These are phyloP conservation scores for Solanum tarijense DNA, from an alignment of 257 asterid species.

Conservation along the genomic window DNA sequence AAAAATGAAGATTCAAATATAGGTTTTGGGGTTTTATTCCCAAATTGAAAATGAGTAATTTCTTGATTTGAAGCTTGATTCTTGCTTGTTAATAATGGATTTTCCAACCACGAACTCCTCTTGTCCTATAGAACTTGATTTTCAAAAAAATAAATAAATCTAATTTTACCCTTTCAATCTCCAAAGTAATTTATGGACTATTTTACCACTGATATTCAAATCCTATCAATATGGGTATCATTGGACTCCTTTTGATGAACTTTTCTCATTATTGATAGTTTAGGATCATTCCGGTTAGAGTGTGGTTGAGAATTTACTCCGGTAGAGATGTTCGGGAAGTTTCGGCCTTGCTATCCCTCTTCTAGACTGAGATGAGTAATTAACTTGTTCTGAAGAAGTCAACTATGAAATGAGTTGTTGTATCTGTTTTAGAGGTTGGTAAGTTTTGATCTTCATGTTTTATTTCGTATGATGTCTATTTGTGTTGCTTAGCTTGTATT, in stretches of 20 bases:
- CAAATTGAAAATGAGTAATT: too few relatives aligned
- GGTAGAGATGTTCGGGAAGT: too few relatives aligned
- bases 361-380: too few relatives aligned
- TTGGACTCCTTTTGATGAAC: neutral
- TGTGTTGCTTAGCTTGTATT: neutral
- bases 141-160: too few relatives aligned
- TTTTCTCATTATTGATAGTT: too few relatives aligned
- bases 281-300: accelerated
- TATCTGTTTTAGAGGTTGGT: neutral
- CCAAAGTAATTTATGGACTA: neutral
- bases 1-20: neutral
- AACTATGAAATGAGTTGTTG: neutral
- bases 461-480: too few relatives aligned
- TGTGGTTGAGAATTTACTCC: accelerated
- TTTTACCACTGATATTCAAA: neutral
- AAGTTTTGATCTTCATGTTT: too few relatives aligned
- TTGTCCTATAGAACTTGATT: neutral
- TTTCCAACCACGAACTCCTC: neutral
- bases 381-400: neutral
- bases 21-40: neutral
- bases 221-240: too few relatives aligned
- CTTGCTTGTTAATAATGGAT: accelerated
- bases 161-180: neutral
- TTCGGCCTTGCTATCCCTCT: neutral
- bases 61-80: neutral